Conservation (phyloP, 2,329 filamentous ascomycete species). For the Colletotrichum horii region DNA sequence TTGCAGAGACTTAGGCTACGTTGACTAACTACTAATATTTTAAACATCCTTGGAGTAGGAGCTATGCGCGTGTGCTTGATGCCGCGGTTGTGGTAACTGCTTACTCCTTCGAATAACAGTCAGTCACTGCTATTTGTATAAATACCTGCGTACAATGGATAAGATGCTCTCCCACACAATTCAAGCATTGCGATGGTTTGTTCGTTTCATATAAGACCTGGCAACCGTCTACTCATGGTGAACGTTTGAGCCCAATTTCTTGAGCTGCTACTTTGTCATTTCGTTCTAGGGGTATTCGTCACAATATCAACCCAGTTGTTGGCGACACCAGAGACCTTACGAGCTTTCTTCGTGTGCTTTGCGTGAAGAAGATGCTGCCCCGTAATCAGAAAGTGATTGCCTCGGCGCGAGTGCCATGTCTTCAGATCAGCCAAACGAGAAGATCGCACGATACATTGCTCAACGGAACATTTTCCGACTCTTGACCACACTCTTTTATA, state of each 20-base stretch:
- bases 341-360: not conserved
- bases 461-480: too few relatives aligned
- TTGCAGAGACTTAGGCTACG: not conserved
- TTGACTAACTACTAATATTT: fast-evolving
- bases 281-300: not conserved
- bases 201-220: not conserved
- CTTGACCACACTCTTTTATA: too few relatives aligned
- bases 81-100: not conserved
- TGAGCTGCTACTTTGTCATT: not conserved
- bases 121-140: not conserved
- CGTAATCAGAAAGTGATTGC: not conserved
- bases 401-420: too few relatives aligned
- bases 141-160: fast-evolving
- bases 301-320: not conserved
- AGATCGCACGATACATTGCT: too few relatives aligned
- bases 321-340: not conserved
- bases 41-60: fast-evolving
- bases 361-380: not conserved
- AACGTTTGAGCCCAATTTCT: not conserved
- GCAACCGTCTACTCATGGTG: not conserved
- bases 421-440: too few relatives aligned
- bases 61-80: not conserved
- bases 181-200: too few relatives aligned
- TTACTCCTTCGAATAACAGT: not conserved
- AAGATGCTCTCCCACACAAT: not conserved